Percentiles rank a stretch among this genome's conserved stretches.
phyloP scores from a whole-genome alignment of 2,329 filamentous ascomycete species.

The Colletotrichum chlorophyti region DNA sequence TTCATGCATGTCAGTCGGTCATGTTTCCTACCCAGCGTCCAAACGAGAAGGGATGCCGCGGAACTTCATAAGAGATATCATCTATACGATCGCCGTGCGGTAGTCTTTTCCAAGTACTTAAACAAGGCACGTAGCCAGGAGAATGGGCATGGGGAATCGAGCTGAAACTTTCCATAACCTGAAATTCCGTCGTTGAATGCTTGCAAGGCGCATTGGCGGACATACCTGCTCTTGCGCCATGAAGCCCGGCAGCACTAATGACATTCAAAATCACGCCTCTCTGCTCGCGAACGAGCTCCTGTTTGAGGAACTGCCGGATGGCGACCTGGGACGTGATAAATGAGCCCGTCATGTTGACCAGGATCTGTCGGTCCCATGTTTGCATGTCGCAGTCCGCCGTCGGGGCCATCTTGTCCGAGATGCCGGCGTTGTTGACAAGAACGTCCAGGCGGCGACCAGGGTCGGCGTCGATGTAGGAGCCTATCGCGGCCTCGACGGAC shows the following conservation, averaged over 20 bases:
- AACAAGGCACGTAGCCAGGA: no score
- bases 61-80: no score
- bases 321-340: slow-evolving; percentile 59
- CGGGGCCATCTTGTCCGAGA: slow-evolving; percentile 63
- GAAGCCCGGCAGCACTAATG: not conserved
- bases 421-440: slow-evolving; percentile 64
- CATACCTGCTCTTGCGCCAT: slow-evolving; percentile 10
- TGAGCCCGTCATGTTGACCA: slow-evolving; percentile 62
- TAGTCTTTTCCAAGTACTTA: no score
- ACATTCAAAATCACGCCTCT: slow-evolving; percentile 33
- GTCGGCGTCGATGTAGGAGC: not conserved
- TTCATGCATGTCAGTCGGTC: not conserved
- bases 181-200: no score
- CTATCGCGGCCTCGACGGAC: not conserved
- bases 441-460: slow-evolving; percentile 48
- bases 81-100: no score
- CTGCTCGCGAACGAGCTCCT: slow-evolving; percentile 34
- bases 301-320: slow-evolving; percentile 53
- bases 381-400: slow-evolving; percentile 52
- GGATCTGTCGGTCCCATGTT: slow-evolving; percentile 60
- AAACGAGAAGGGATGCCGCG: no score
- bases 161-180: no score
- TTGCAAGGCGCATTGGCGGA: no score
- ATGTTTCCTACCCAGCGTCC: not conserved
- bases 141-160: no score